Conservation (phyloP, 257 asterid genomes). For the Paraleonurus japonicus region DNA sequence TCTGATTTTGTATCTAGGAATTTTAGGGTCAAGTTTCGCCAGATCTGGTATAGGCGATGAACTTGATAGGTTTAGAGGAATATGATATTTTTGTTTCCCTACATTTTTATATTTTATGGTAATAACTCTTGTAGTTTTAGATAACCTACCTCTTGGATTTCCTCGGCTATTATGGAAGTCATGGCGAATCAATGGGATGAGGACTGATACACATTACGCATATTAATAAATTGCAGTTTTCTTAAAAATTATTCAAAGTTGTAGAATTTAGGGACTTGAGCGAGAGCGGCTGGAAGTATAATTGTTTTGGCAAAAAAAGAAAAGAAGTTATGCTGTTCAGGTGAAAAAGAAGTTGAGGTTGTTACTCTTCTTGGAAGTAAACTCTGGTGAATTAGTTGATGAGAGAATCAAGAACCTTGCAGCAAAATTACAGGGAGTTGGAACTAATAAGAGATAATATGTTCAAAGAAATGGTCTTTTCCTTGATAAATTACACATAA, state of each 20-base stretch:
- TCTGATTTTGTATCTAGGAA: not conserved
- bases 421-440: not conserved
- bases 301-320: not conserved
- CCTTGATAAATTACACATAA: not conserved
- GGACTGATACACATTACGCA: not conserved
- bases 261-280: constrained; percentile 3
- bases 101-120: not conserved
- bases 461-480: not conserved
- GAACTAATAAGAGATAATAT: not conserved
- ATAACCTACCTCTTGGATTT: constrained; percentile 15
- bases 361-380: not conserved
- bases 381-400: not conserved
- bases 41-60: constrained; percentile 37
- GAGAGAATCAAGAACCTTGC: not conserved
- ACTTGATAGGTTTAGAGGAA: constrained; percentile 2
- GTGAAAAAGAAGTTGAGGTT: not conserved
- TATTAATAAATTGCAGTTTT: not conserved
- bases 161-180: constrained; percentile 7
- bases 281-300: not conserved
- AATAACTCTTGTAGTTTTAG: not conserved
- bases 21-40: not conserved
- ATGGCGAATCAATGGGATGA: not conserved
- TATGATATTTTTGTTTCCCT: not conserved
- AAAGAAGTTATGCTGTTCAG: not conserved
- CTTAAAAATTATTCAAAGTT: not conserved